phyloP scores from a whole-genome alignment of 495 filamentous ascomycete genomes.

The Xylaria sp. region DNA sequence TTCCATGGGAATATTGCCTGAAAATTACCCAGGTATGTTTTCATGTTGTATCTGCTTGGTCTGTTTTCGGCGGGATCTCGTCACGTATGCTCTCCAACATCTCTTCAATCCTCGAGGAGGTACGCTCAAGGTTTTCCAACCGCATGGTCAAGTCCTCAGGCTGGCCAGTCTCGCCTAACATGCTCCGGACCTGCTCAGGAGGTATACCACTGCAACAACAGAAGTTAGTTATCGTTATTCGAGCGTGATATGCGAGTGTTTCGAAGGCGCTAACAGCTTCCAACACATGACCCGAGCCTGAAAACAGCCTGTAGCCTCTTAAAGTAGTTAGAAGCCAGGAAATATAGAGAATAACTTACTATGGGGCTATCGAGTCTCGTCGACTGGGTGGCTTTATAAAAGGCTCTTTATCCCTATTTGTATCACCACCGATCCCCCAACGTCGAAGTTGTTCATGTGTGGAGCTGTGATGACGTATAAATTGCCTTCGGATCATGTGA shows the following conservation, averaged over 20 bases:
- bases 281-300: background rate
- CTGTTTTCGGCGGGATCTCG: slow-evolving; percentile 11
- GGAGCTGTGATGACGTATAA: slow-evolving; percentile 45
- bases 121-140: slow-evolving; percentile 45
- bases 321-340: background rate
- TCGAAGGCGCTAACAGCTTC: background rate
- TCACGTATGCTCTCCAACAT: slow-evolving; percentile 40
- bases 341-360: slow-evolving; percentile 10
- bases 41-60: slow-evolving; percentile 3
- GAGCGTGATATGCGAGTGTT: background rate
- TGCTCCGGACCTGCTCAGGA: slow-evolving; percentile 42
- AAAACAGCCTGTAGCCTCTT: background rate
- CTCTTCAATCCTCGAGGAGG: slow-evolving; percentile 43
- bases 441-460: slow-evolving; percentile 33
- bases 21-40: background rate
- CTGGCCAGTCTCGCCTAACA: slow-evolving; percentile 46
- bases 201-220: slow-evolving; percentile 23
- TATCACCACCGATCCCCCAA: slow-evolving; percentile 31
- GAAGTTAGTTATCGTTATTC: background rate
- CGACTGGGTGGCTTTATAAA: slow-evolving; percentile 41
- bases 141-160: slow-evolving; percentile 37
- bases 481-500: slow-evolving; percentile 57
- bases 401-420: slow-evolving; percentile 6
- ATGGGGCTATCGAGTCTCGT: slow-evolving; percentile 56
- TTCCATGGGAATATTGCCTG: slow-evolving; percentile 10